These are phyloP conservation scores for Monilinia fructicola DNA, from an alignment of 2,329 filamentous ascomycete species.

Conservation along the genomic window DNA sequence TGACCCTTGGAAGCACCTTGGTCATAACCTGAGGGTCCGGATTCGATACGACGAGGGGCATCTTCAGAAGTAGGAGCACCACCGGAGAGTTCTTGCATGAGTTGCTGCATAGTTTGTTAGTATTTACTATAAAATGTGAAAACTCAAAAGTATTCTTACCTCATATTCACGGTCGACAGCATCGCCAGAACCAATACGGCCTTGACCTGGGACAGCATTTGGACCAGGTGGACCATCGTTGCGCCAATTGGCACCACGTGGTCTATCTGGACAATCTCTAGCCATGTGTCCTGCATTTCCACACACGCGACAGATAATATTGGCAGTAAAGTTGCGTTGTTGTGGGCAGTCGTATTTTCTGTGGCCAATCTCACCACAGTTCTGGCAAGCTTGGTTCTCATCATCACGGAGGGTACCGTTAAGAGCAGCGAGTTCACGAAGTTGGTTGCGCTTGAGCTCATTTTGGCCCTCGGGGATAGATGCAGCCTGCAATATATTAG, in stretches of 20 bases:
- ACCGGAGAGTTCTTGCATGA: slow-evolving; percentile 95
- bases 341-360: slow-evolving; percentile 98
- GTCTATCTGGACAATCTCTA: slow-evolving; percentile 88
- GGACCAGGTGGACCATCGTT: slow-evolving; percentile 62
- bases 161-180: slow-evolving; percentile 93
- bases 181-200: slow-evolving; percentile 71
- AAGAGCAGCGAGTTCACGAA: slow-evolving; percentile 93
- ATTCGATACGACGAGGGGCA: slow-evolving; percentile 80
- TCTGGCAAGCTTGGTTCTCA: slow-evolving; percentile 98
- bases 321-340: slow-evolving; percentile 97
- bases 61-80: slow-evolving; percentile 59
- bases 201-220: slow-evolving; percentile 51
- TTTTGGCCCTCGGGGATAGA: slow-evolving; percentile 99
- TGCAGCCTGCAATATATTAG: slow-evolving; percentile 67
- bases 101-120: slow-evolving; percentile 62
- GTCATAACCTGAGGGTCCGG: slow-evolving; percentile 64
- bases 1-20: slow-evolving; percentile 45
- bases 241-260: slow-evolving; percentile 81
- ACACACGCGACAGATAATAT: slow-evolving; percentile 97
- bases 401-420: slow-evolving; percentile 99
- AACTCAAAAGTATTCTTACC: slow-evolving; percentile 53
- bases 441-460: slow-evolving; percentile 97
- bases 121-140: slow-evolving; percentile 6
- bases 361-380: slow-evolving; percentile 98
- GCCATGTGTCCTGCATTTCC: slow-evolving; percentile 98